A percentile compares a stretch with the other conserved stretches of the same genome.
These are phyloP conservation scores for Nothopassalora personata DNA, from an alignment of 2,329 filamentous ascomycete genomes.

Conservation along the genomic window DNA sequence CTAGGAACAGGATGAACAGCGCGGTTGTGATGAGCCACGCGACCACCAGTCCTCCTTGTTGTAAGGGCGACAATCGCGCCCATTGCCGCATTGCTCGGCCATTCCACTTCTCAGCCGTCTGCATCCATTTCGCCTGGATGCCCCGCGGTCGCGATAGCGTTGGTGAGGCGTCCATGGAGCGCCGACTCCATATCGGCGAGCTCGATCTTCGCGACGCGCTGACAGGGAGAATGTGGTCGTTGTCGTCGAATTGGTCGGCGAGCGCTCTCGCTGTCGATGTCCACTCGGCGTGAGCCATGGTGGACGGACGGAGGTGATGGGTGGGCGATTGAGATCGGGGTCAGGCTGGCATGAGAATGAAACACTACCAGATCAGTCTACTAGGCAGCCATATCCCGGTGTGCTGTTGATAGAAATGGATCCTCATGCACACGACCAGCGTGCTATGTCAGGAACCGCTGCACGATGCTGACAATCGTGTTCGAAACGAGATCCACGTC, in stretches of 20 bases:
- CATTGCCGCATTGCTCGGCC: conserved; percentile 48
- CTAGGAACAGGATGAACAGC: conserved; percentile 61
- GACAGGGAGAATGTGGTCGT: conserved; percentile 36
- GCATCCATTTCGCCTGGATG: conserved; percentile 38
- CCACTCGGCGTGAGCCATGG: conserved; percentile 39
- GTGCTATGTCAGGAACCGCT: background rate
- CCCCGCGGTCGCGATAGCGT: conserved; percentile 27
- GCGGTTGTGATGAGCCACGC: conserved; percentile 49
- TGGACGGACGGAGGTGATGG: background rate
- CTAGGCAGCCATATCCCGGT: conserved; percentile 5
- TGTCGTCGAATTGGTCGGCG: conserved; percentile 41
- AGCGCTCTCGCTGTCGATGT: conserved; percentile 49
- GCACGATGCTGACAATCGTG: background rate
- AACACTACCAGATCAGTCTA: background rate
- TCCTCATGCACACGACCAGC: background rate
- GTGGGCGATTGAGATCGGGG: background rate
- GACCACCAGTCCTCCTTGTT: conserved; percentile 55
- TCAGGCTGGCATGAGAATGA: background rate
- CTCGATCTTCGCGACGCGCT: conserved; percentile 31
- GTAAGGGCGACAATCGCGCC: conserved; percentile 52
- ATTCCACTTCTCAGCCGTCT: conserved; percentile 42
- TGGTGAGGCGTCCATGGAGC: conserved; percentile 11
- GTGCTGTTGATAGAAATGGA: background rate
- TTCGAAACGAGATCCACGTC: background rate
- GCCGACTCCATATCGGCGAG: conserved; percentile 16